A percentile compares a stretch with the other conserved stretches of the same genome.
Evolutionary conservation across 1,284 basidiomycete genomes (phyloP).

Genomic region (Neotropicomus parvogracilis): DNA sequence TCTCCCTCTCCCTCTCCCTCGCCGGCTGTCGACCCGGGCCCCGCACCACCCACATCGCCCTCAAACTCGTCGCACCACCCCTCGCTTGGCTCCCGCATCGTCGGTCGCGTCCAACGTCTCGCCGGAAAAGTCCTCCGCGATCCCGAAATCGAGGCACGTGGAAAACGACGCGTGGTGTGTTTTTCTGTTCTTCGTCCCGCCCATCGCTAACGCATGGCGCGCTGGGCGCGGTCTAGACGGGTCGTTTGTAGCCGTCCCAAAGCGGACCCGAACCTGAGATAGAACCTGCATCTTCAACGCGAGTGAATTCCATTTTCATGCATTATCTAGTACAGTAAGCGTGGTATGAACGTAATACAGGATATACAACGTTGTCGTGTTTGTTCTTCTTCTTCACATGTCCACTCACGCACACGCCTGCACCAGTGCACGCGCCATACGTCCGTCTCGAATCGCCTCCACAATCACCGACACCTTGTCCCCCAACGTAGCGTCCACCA

Average conservation of each 20-base stretch:
- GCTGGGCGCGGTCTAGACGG: too few species aligned
- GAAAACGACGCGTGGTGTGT: constrained; percentile 19
- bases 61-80: too few species aligned
- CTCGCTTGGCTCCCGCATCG: neutral
- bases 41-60: too few species aligned
- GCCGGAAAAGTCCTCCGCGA: constrained; percentile 23
- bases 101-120: constrained; percentile 17
- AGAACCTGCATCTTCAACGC: too few species aligned
- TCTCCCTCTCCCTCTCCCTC: too few species aligned
- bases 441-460: constrained; percentile 72
- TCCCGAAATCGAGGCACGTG: constrained; percentile 21
- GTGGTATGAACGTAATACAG: neutral
- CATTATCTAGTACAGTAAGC: too few species aligned
- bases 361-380: constrained; percentile 2
- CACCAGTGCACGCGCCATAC: constrained; percentile 58
- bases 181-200: neutral
- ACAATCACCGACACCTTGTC: constrained; percentile 66
- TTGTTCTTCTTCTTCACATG: constrained; percentile 6
- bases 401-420: constrained; percentile 41
- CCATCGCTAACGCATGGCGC: too few species aligned
- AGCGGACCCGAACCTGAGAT: too few species aligned
- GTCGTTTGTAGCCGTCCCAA: too few species aligned
- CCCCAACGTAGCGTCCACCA: constrained; percentile 55
- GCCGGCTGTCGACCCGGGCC: too few species aligned
- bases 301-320: too few species aligned